These are phyloP conservation scores for Termitomyces titanicus DNA, from an alignment of 768 basidiomycete genomes.

Conservation along the genomic window DNA sequence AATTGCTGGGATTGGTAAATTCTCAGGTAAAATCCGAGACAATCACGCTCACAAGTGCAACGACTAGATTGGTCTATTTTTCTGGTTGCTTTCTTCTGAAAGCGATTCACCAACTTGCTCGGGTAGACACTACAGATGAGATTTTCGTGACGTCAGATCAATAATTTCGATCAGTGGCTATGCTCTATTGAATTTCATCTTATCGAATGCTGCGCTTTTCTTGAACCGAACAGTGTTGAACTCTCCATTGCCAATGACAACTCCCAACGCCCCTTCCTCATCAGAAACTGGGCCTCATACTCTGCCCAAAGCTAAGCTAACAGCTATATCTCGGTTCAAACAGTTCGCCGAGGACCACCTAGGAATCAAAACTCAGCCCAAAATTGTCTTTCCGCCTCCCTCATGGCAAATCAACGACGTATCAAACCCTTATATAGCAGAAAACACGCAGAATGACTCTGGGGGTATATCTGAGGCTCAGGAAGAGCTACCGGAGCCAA, in stretches of 20 bases:
- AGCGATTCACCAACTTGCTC: no score
- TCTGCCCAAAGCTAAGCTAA: slow-evolving; percentile 30
- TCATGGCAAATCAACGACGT: slow-evolving; percentile 42
- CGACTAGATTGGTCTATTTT: no score
- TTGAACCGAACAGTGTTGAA: not conserved
- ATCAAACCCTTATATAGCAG: slow-evolving; percentile 1
- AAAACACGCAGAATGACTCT: slow-evolving; percentile 1
- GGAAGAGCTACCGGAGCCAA: slow-evolving; percentile 25
- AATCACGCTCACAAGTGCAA: no score
- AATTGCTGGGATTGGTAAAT: no score
- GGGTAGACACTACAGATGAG: no score
- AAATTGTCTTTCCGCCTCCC: slow-evolving; percentile 40
- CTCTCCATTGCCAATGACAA: slow-evolving; percentile 1
- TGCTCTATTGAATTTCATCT: no score
- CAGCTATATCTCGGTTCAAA: slow-evolving; percentile 33
- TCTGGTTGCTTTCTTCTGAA: no score
- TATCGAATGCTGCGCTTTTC: no score
- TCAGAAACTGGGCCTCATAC: not conserved
- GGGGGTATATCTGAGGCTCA: slow-evolving; percentile 5
- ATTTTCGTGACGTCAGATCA: no score
- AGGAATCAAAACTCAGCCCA: slow-evolving; percentile 16
- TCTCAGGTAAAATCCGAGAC: no score
- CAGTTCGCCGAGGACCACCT: slow-evolving; percentile 25
- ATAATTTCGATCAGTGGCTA: no score
- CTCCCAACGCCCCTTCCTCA: not conserved